Conservation (phyloP, 331 rosid genomes). For the Pyracantha coccinea region DNA sequence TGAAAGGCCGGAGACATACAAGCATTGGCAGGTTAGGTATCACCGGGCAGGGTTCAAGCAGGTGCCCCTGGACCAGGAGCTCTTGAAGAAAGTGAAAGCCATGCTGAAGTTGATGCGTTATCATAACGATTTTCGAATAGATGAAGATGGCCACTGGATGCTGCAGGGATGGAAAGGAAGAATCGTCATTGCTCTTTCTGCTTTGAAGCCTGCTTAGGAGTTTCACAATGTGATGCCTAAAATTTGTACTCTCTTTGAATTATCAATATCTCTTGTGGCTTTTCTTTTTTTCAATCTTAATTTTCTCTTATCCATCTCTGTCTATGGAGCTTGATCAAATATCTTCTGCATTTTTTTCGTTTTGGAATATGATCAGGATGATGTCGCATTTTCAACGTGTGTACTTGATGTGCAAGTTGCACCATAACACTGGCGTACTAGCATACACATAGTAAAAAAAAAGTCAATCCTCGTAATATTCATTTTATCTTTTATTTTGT, state of each 20-base stretch:
- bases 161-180: constrained; percentile 24
- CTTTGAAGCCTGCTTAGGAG: constrained; percentile 13
- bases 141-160: constrained; percentile 19
- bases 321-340: background rate
- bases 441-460: background rate
- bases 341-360: background rate
- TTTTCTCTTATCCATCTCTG: background rate
- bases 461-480: too few relatives aligned
- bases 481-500: too few relatives aligned
- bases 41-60: constrained; percentile 26
- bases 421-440: background rate
- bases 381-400: background rate
- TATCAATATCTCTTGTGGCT: background rate
- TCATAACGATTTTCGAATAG: constrained; percentile 9
- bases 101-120: constrained; percentile 8
- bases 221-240: background rate
- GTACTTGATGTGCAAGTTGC: too few relatives aligned
- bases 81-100: background rate
- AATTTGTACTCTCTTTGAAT: background rate
- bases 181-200: background rate
- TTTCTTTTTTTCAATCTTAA: background rate
- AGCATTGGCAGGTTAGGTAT: constrained; percentile 24
- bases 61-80: constrained; percentile 15
- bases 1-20: constrained; percentile 29
- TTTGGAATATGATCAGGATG: too few relatives aligned